Evolutionary conservation across 2,329 filamentous ascomycete genomes (phyloP).

Genomic region (Fusarium burgessii): DNA sequence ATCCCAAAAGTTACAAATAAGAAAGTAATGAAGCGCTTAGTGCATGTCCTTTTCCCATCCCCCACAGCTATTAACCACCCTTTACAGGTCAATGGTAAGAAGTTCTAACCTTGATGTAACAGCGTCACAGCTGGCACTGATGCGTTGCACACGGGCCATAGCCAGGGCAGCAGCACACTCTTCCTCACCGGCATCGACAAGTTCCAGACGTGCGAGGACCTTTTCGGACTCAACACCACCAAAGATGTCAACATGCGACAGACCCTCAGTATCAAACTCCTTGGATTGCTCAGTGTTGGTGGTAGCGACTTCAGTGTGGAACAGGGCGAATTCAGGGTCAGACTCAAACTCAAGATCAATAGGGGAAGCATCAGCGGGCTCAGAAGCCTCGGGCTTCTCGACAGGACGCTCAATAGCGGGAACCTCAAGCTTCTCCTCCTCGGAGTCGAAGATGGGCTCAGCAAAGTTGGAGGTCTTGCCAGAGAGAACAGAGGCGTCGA

Average conservation of each 20-base stretch:
- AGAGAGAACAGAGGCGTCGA: conserved; percentile 73
- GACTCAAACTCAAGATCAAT: conserved; percentile 70
- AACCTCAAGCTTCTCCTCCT: conserved; percentile 68
- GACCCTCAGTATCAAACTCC: conserved; percentile 58
- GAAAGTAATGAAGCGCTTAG: conserved; percentile 43
- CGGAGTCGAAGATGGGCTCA: conserved; percentile 57
- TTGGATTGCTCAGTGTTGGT: conserved; percentile 44
- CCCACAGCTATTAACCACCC: background rate
- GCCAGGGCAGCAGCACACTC: conserved; percentile 58
- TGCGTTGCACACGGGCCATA: conserved; percentile 63
- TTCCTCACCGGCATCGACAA: conserved; percentile 70
- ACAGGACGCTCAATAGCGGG: conserved; percentile 64
- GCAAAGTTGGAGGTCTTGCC: conserved; percentile 75
- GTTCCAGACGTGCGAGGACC: conserved; percentile 69
- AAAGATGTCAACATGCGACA: conserved; percentile 58
- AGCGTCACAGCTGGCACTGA: conserved; percentile 56
- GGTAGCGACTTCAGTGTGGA: conserved; percentile 58
- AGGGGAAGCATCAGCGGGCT: conserved; percentile 44
- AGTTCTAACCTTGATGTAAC: conserved; percentile 54
- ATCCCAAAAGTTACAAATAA: conserved; percentile 37
- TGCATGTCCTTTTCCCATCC: conserved; percentile 33
- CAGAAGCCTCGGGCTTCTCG: conserved; percentile 51
- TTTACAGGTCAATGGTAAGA: conserved; percentile 52
- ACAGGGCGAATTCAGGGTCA: conserved; percentile 72
- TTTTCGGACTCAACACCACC: conserved; percentile 73